These are phyloP conservation scores for Asterochloris erici DNA, from an alignment of 139 green algal species.

Conservation along the genomic window DNA sequence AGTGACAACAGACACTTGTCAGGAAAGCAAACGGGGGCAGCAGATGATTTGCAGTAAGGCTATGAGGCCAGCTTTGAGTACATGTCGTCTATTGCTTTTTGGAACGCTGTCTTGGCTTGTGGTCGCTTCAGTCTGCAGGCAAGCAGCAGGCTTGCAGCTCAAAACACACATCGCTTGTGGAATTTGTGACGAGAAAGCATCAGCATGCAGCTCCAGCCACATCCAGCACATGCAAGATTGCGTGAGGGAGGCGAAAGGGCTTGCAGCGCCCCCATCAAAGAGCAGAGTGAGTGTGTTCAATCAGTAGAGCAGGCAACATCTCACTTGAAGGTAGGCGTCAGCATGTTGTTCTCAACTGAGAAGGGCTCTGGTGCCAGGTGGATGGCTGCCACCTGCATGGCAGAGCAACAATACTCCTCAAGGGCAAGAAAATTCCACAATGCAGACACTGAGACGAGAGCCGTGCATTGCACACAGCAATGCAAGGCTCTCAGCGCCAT, in stretches of 20 bases:
- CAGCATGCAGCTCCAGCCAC: too few species aligned
- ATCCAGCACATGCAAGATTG: too few species aligned
- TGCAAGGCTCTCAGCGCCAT: neutral
- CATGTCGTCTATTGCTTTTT: conserved; percentile 48
- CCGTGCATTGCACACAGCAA: neutral
- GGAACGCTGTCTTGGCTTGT: conserved; percentile 57
- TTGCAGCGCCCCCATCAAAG: too few species aligned
- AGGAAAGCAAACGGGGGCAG: too few species aligned
- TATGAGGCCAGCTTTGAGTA: conserved; percentile 29
- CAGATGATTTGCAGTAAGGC: too few species aligned
- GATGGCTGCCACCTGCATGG: conserved; percentile 61
- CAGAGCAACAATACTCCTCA: neutral
- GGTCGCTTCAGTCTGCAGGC: conserved; percentile 84
- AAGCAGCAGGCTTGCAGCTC: conserved; percentile 41
- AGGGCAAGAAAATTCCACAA: neutral
- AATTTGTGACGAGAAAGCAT: too few species aligned
- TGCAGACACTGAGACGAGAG: neutral
- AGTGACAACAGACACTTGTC: too few species aligned
- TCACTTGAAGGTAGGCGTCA: conserved; percentile 90
- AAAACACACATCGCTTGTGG: too few species aligned
- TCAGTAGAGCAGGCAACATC: conserved; percentile 9
- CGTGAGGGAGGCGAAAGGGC: too few species aligned
- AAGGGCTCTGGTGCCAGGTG: conserved; percentile 80
- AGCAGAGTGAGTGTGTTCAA: conserved; percentile 1
- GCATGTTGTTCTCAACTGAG: conserved; percentile 83